Evolutionary conservation across 768 basidiomycete species (phyloP).

Genomic region (Gymnopilus dilepis): DNA sequence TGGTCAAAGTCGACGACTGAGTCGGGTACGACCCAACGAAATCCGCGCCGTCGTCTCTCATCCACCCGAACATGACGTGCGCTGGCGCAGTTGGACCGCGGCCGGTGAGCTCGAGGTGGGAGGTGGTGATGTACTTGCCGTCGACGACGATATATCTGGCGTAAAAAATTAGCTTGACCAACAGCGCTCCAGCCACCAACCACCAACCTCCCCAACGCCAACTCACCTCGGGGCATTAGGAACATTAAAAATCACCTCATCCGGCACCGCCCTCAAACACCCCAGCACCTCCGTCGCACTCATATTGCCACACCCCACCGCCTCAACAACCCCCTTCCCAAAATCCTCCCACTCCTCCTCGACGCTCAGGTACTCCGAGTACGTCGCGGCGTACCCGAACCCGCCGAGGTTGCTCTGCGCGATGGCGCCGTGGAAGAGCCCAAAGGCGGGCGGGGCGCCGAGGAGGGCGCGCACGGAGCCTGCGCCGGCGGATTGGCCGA

Average conservation of each 20-base stretch:
- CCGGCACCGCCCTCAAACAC: constrained; percentile 42
- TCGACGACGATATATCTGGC: constrained; percentile 51
- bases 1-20: constrained; percentile 15
- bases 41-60: constrained; percentile 55
- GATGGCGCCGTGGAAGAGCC: constrained; percentile 46
- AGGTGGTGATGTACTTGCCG: constrained; percentile 47
- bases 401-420: constrained; percentile 55
- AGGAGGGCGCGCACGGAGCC: constrained; percentile 46
- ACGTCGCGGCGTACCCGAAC: constrained; percentile 51
- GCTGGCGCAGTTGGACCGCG: constrained; percentile 39
- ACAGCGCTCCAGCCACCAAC: too few relatives aligned
- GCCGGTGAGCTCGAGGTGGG: constrained; percentile 45
- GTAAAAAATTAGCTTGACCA: neutral
- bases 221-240: constrained; percentile 37
- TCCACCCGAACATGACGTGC: constrained; percentile 54
- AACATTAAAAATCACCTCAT: constrained; percentile 41
- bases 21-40: constrained; percentile 43
- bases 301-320: constrained; percentile 45
- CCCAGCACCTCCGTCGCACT: constrained; percentile 37
- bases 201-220: too few relatives aligned
- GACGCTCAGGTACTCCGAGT: constrained; percentile 55
- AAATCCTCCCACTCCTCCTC: constrained; percentile 40
- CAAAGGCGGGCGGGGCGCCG: constrained; percentile 39
- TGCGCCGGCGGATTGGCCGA: constrained; percentile 61
- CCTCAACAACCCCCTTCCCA: constrained; percentile 39